A percentile compares a stretch with the other conserved stretches of the same genome.
Evolutionary conservation across 805 yeast species (phyloP).

Genomic region (Ogataea neopini): DNA sequence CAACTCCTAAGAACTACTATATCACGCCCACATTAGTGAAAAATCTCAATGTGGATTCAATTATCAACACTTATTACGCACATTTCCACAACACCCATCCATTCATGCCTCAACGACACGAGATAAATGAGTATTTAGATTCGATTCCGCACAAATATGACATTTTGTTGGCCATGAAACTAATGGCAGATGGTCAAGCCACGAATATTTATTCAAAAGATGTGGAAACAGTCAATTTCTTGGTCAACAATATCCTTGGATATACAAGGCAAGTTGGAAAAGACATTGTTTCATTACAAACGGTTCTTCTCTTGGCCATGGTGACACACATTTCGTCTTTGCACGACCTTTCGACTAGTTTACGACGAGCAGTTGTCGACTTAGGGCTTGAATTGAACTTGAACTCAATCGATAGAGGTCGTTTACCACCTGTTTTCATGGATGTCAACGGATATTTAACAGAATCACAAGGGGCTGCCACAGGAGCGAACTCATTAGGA

Average conservation of each 20-base stretch:
- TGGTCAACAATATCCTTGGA: slow-evolving; percentile 35
- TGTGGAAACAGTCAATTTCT: slow-evolving; percentile 41
- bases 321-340: slow-evolving; percentile 53
- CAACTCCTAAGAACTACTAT: slow-evolving; percentile 27
- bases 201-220: slow-evolving; percentile 38
- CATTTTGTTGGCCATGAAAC: slow-evolving; percentile 46
- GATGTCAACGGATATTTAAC: slow-evolving; percentile 37
- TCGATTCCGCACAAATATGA: slow-evolving; percentile 41
- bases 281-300: slow-evolving; percentile 47
- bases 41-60: slow-evolving; percentile 28
- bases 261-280: slow-evolving; percentile 36
- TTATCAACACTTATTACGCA: slow-evolving; percentile 37
- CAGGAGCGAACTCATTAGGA: slow-evolving; percentile 4
- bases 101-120: slow-evolving; percentile 42
- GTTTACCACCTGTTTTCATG: slow-evolving; percentile 29
- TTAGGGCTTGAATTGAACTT: slow-evolving; percentile 40
- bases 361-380: slow-evolving; percentile 45
- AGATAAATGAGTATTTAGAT: slow-evolving; percentile 37
- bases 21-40: slow-evolving; percentile 32
- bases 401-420: slow-evolving; percentile 39
- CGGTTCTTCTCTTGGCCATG: slow-evolving; percentile 42
- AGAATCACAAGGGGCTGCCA: slow-evolving; percentile 23
- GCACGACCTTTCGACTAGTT: slow-evolving; percentile 44
- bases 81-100: slow-evolving; percentile 48
- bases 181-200: slow-evolving; percentile 51